Evolutionary conservation across 768 basidiomycete genomes (phyloP).

Genomic region (Phlegmacium glaucopus): DNA sequence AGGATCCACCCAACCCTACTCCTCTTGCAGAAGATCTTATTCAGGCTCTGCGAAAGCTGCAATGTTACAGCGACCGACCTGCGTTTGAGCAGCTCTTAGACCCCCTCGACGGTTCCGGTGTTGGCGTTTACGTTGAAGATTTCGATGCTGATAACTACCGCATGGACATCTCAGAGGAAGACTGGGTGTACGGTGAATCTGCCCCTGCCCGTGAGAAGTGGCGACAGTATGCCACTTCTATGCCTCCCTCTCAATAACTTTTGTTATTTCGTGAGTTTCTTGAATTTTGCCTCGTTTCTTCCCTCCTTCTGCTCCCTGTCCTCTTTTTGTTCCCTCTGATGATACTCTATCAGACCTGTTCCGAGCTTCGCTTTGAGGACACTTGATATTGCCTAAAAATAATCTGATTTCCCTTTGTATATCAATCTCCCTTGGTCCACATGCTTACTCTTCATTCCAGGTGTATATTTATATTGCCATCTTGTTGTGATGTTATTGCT

Average conservation of each 20-base stretch:
- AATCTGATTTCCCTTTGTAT: conserved; percentile 16
- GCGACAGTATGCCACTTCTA: conserved; percentile 49
- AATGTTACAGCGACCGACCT: conserved; percentile 42
- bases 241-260: conserved; percentile 47
- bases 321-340: conserved; percentile 35
- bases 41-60: conserved; percentile 67
- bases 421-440: neutral
- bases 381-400: conserved; percentile 62
- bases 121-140: conserved; percentile 78
- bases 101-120: conserved; percentile 66
- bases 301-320: conserved; percentile 6
- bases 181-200: conserved; percentile 65
- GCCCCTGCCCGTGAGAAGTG: conserved; percentile 51
- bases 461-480: conserved; percentile 3
- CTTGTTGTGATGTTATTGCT: conserved; percentile 14
- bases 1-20: conserved; percentile 83
- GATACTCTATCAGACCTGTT: conserved; percentile 79
- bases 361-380: conserved; percentile 59
- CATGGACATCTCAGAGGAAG: conserved; percentile 42
- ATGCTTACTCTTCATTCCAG: conserved; percentile 13
- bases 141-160: conserved; percentile 43
- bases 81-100: conserved; percentile 60
- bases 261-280: conserved; percentile 15
- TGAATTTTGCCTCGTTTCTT: no score
- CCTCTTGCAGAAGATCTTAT: conserved; percentile 90